Percentiles rank a stretch among this genome's conserved stretches.
Evolutionary conservation across 306 rosid genomes (phyloP).

Genomic region (apple (Malus domestica)): ASM211411v1 NC_041798.1:29444001-29444500

Average conservation of each 20-base stretch:
- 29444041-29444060: conserved; percentile 97
- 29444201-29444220: neutral
- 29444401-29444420: neutral
- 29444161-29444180: neutral
- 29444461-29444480: conserved; percentile 57
- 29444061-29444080: conserved; percentile 96
- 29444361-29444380: conserved; percentile 17
- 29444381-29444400: neutral
- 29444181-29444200: neutral
- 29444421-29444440: neutral
- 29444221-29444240: neutral
- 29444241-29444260: conserved; percentile 85
- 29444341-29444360: conserved; percentile 30
- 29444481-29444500: conserved; percentile 53
- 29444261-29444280: conserved; percentile 89
- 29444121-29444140: neutral
- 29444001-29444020: conserved; percentile 61
- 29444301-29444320: conserved; percentile 40
- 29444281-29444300: conserved; percentile 49
- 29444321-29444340: conserved; percentile 48
- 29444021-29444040: conserved; percentile 78
- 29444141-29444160: neutral
- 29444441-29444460: conserved; percentile 35
- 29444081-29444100: conserved; percentile 86
- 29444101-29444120: conserved; percentile 52